Percentiles rank a stretch among this genome's conserved stretches.
Conservation (phyloP, 345 rosid species). For the Aquilaria yunnanensis region DNA sequence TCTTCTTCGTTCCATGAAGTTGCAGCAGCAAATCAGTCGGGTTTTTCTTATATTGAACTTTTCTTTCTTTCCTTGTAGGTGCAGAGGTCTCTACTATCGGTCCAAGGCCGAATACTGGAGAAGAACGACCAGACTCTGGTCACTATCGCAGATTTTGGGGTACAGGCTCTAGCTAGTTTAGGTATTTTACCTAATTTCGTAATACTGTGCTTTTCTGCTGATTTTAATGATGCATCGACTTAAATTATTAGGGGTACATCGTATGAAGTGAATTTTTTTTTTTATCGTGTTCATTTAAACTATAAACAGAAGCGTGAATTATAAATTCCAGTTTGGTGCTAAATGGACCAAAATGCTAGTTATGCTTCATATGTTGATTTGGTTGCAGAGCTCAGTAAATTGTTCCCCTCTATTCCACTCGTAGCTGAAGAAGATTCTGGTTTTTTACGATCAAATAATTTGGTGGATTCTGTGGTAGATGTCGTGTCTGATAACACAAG, state of each 20-base stretch:
- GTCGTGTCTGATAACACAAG: slow-evolving; percentile 41
- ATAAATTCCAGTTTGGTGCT: too few relatives aligned
- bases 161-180: slow-evolving; percentile 81
- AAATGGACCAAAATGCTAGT: slow-evolving; percentile 6
- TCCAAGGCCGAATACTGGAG: slow-evolving; percentile 46
- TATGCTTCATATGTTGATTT: slow-evolving; percentile 8
- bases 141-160: slow-evolving; percentile 89
- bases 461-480: slow-evolving; percentile 61
- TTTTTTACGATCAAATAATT: slow-evolving; percentile 51
- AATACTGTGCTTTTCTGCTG: background rate
- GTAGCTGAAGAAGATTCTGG: slow-evolving; percentile 95
- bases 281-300: background rate
- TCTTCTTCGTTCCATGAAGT: background rate
- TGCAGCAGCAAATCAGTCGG: too few relatives aligned
- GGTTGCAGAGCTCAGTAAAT: slow-evolving; percentile 54
- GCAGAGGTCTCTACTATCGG: slow-evolving; percentile 36
- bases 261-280: background rate
- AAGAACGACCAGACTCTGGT: slow-evolving; percentile 84
- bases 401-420: slow-evolving; percentile 80
- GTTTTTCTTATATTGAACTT: background rate
- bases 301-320: too few relatives aligned
- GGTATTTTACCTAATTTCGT: slow-evolving; percentile 29
- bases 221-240: background rate
- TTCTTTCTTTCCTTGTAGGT: slow-evolving; percentile 27
- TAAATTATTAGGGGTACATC: too few relatives aligned